These are phyloP conservation scores for Microbotryomycetes sp. DNA, from an alignment of 1,284 basidiomycete genomes.

Conservation along the genomic window DNA sequence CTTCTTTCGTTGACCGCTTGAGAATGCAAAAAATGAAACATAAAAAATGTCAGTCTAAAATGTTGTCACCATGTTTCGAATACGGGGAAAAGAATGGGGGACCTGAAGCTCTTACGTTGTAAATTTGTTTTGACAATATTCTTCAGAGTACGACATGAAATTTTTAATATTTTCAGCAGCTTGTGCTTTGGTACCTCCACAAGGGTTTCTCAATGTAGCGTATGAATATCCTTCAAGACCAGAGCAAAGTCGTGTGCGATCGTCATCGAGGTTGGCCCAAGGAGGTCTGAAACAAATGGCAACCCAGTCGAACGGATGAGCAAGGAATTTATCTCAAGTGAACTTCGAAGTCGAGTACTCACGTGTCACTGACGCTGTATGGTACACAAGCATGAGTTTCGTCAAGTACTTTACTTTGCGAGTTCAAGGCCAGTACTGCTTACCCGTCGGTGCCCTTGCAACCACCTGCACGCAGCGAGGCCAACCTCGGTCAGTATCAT, in stretches of 20 bases:
- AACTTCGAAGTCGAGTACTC: not conserved
- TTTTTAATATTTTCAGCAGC: not conserved
- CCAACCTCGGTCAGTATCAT: no score
- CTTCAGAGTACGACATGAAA: not conserved
- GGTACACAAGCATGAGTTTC: no score
- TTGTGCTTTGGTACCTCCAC: not conserved
- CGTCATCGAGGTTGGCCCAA: not conserved
- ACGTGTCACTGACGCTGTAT: not conserved
- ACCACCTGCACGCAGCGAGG: no score
- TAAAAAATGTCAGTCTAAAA: not conserved
- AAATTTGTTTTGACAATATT: not conserved
- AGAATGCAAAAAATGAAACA: not conserved
- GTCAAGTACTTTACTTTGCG: no score
- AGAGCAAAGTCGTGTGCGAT: not conserved
- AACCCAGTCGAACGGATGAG: not conserved
- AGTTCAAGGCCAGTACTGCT: no score
- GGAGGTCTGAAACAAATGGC: not conserved
- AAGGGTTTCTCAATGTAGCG: not conserved
- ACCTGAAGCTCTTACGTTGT: not conserved
- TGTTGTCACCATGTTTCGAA: not conserved
- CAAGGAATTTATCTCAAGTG: not conserved
- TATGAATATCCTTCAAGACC: not conserved
- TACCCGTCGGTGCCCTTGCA: not conserved
- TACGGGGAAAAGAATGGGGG: not conserved
- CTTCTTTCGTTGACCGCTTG: not conserved